A percentile compares a stretch with the other conserved stretches of the same genome.
Conservation (phyloP, 805 yeast genomes). For the Candida railenensis region DNA sequence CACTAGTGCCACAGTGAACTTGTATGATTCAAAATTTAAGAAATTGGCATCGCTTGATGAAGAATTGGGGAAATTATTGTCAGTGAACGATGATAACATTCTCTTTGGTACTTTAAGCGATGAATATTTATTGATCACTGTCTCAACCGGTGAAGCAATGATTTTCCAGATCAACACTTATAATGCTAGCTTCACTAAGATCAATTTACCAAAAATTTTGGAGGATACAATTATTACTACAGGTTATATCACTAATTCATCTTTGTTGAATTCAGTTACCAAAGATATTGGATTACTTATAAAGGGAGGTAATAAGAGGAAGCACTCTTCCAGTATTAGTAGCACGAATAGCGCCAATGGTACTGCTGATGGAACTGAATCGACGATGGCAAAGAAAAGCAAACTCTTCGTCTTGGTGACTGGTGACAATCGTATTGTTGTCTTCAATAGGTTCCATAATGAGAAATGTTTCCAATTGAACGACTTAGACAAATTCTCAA, state of each 20-base stretch:
- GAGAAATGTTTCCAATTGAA: constrained; percentile 55
- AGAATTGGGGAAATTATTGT: constrained; percentile 22
- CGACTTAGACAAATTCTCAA: constrained; percentile 47
- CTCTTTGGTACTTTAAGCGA: constrained; percentile 62
- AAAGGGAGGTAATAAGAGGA: constrained; percentile 31
- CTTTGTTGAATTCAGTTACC: constrained; percentile 28
- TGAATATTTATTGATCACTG: constrained; percentile 61
- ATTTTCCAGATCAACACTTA: constrained; percentile 45
- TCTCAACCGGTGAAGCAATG: constrained; percentile 69
- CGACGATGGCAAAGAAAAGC: constrained; percentile 27
- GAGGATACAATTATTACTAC: constrained; percentile 60
- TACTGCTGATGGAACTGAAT: constrained; percentile 3
- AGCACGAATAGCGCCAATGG: constrained; percentile 3
- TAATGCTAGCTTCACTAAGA: constrained; percentile 29
- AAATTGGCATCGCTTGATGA: constrained; percentile 48
- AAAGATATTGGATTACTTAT: constrained; percentile 26
- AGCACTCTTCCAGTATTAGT: constrained; percentile 12
- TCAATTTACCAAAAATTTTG: constrained; percentile 41
- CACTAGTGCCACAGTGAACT: constrained; percentile 59
- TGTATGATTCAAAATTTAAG: constrained; percentile 61
- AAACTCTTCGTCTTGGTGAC: constrained; percentile 64
- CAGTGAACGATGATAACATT: constrained; percentile 48
- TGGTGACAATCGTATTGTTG: constrained; percentile 71
- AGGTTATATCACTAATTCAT: constrained; percentile 59
- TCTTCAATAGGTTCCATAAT: constrained; percentile 55